Conservation (phyloP, 2,329 filamentous ascomycete species). For the Colletotrichum navitas region DNA sequence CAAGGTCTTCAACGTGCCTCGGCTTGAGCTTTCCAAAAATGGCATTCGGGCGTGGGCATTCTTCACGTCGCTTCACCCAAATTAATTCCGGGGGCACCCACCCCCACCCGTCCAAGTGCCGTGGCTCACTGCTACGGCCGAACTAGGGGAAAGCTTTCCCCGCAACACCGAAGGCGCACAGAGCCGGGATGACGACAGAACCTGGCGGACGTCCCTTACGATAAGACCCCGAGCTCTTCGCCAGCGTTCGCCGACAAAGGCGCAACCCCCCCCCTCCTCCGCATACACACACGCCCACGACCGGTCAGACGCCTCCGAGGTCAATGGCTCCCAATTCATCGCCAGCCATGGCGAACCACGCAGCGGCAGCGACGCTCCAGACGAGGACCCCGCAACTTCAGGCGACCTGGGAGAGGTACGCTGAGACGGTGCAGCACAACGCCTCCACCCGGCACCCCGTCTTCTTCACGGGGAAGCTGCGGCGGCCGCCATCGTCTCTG, state of each 20-base stretch:
- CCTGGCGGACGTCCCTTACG: not conserved
- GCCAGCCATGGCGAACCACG: slow-evolving; percentile 25
- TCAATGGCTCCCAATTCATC: slow-evolving; percentile 4
- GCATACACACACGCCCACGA: not conserved
- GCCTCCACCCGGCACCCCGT: slow-evolving; percentile 77
- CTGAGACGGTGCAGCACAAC: slow-evolving; percentile 56
- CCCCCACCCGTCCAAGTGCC: slow-evolving; percentile 11
- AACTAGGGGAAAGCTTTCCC: slow-evolving; percentile 27
- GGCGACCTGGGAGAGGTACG: slow-evolving; percentile 47
- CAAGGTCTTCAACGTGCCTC: not conserved
- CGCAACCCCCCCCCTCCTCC: not conserved
- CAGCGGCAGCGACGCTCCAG: not conserved
- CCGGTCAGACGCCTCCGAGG: not conserved
- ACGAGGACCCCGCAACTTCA: slow-evolving; percentile 40
- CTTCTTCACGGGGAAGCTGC: slow-evolving; percentile 77
- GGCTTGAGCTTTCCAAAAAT: slow-evolving; percentile 2
- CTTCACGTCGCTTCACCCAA: not conserved
- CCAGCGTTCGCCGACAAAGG: not conserved
- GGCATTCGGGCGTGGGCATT: slow-evolving; percentile 10
- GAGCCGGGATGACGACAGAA: slow-evolving; percentile 34
- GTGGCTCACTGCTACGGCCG: slow-evolving; percentile 7
- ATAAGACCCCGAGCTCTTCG: not conserved
- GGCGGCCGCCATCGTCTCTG: slow-evolving; percentile 62
- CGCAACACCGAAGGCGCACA: slow-evolving; percentile 22
- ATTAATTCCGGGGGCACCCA: slow-evolving; percentile 9